phyloP scores from a whole-genome alignment of 2,329 filamentous ascomycete genomes.

The Colletotrichum navitas region DNA sequence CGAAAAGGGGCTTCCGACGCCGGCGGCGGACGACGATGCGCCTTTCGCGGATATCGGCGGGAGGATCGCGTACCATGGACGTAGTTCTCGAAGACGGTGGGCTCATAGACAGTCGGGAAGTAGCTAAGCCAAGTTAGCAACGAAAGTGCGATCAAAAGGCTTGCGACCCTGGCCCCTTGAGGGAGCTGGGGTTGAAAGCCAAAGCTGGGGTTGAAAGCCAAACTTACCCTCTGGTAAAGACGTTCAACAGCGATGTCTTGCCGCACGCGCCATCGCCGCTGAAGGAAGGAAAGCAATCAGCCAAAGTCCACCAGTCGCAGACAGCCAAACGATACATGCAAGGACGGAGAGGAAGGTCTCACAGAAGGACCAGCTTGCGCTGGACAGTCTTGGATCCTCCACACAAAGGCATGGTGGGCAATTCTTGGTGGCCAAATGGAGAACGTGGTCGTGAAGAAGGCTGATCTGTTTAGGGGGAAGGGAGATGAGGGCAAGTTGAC shows the following conservation, averaged over 20 bases:
- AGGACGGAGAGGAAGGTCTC: constrained; percentile 54
- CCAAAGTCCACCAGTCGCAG: constrained; percentile 30
- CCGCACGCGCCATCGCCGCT: constrained; percentile 97
- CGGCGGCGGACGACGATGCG: background rate
- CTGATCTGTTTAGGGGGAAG: background rate
- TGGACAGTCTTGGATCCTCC: constrained; percentile 87
- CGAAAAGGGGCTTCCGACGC: background rate
- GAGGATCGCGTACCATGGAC: constrained; percentile 80
- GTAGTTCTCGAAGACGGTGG: constrained; percentile 99
- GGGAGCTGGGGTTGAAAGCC: background rate
- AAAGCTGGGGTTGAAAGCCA: constrained; percentile 42
- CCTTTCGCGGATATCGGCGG: background rate
- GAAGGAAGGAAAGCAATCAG: constrained; percentile 27
- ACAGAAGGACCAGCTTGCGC: constrained; percentile 97
- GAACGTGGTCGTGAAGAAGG: background rate
- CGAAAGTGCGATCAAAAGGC: background rate
- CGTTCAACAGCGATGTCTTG: constrained; percentile 96
- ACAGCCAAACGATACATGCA: constrained; percentile 15
- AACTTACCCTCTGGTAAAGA: constrained; percentile 94
- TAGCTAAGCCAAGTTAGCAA: constrained; percentile 68
- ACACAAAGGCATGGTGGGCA: constrained; percentile 57
- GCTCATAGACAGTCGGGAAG: constrained; percentile 98
- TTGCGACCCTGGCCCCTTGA: background rate
- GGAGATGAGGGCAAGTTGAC: constrained; percentile 11
- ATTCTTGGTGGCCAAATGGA: background rate